These are phyloP conservation scores for Serendipita sp. DNA, from an alignment of 768 basidiomycete species.

Conservation along the genomic window DNA sequence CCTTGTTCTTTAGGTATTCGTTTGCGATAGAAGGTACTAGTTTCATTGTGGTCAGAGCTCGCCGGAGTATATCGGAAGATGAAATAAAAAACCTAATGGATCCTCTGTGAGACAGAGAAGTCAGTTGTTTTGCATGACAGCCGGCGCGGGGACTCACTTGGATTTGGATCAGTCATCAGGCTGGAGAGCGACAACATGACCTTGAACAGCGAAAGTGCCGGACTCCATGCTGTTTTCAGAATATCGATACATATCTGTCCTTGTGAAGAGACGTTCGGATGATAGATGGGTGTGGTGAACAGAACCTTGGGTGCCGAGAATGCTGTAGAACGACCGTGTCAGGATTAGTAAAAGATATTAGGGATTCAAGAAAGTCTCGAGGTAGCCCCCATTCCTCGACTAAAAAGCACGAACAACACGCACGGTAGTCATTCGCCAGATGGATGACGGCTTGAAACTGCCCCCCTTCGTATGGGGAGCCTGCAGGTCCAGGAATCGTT, in stretches of 20 bases:
- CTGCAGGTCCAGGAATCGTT: constrained; percentile 65
- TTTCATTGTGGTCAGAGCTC: background rate
- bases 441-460: constrained; percentile 51
- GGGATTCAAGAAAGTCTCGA: constrained; percentile 46
- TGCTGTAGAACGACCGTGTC: background rate
- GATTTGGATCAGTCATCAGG: constrained; percentile 86
- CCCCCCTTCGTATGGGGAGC: constrained; percentile 64
- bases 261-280: constrained; percentile 33
- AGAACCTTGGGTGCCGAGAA: background rate
- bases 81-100: background rate
- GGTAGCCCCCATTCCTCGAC: background rate
- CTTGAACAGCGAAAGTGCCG: constrained; percentile 85
- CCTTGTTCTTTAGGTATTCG: background rate
- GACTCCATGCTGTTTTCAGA: constrained; percentile 87
- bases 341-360: constrained; percentile 26
- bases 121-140: background rate
- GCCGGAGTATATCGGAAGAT: background rate
- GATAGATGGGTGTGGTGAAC: constrained; percentile 29
- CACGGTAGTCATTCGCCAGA: constrained; percentile 69
- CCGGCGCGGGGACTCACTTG: constrained; percentile 38
- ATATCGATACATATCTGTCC: constrained; percentile 70
- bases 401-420: constrained; percentile 16
- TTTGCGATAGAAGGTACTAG: background rate
- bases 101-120: background rate
- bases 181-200: constrained; percentile 88